Base-by-base conservation (phyloP, 2,329 filamentous ascomycete species). In the Pyrenophora teres region DNA sequence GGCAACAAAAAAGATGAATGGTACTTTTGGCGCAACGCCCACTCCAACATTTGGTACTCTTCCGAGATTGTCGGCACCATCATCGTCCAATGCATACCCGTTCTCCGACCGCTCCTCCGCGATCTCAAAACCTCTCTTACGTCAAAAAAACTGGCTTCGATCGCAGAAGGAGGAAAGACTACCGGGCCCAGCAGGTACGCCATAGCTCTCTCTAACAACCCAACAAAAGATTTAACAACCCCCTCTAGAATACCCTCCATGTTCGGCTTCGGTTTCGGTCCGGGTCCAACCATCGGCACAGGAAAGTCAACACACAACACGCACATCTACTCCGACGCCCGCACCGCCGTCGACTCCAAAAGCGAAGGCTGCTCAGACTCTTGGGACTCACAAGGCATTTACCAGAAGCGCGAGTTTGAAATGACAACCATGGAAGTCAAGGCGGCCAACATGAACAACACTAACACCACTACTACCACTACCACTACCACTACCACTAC, bases 61-160 rank as follows among this genome's bases (percentile, higher is more conserved):
- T 80, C 79, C 13, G 80, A 83, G 64, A 72, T 82, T 46, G 74
- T 78, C 7, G 80, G 80, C 46, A 82, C 80, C 21, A 81, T 83
- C 56, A 81, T 83, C 37, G 80, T 82, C 3, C 80, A 82, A 57
- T 82, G 78, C 52, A 77, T 83, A 2, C 80, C 80, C 2, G 76
- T 83, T 13, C 60, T 82, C 6, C 76, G 80, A 8, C 78, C 80
- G 0, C 73, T 82, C 16, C 55, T 82, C 35, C 71, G 73, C 37
- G 75, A 78, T 27, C 65, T 77, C 7, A 70, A 74, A 50, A 73
- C 71, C 1, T 72, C 74, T 0, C 50, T 78, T 23, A 72, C 71
- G 2, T 76, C 72, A 3, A 71, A 62, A 39, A 67, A 63, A 49
- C 30, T 73, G 40, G 54, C 57, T 3, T 69, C 66, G 2, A 47